Percentiles rank a stretch among this genome's conserved stretches.
Conservation (phyloP, 2,329 filamentous ascomycete genomes). For the Botrytis porri region DNA sequence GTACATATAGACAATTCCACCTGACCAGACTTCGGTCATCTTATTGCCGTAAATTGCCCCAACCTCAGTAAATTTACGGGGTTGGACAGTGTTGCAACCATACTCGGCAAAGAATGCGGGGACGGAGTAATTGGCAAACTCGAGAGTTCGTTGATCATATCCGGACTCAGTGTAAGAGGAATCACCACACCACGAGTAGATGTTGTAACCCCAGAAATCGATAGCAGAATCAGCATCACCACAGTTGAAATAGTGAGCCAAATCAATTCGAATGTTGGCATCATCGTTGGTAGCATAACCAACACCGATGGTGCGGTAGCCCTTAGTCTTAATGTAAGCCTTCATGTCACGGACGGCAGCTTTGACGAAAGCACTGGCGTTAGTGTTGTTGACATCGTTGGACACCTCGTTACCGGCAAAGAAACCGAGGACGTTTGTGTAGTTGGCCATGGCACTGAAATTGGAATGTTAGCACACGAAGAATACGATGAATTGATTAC, state of each 20-base stretch:
- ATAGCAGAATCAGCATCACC: slow-evolving; percentile 65
- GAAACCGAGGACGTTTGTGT: slow-evolving; percentile 93
- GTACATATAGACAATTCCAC: slow-evolving; percentile 99
- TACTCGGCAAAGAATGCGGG: slow-evolving; percentile 99
- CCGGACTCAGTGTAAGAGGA: slow-evolving; percentile 74
- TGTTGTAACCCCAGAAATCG: slow-evolving; percentile 99
- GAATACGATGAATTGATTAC: no score
- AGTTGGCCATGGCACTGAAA: slow-evolving; percentile 62
- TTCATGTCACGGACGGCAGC: slow-evolving; percentile 96
- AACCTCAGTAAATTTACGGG: slow-evolving; percentile 83
- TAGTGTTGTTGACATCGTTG: slow-evolving; percentile 84
- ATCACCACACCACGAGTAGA: slow-evolving; percentile 97
- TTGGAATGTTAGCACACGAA: neutral
- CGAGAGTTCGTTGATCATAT: slow-evolving; percentile 76
- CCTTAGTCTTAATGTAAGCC: slow-evolving; percentile 80
- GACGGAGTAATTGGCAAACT: slow-evolving; percentile 86
- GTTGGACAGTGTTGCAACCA: slow-evolving; percentile 74
- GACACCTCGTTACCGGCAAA: slow-evolving; percentile 98
- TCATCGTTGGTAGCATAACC: slow-evolving; percentile 98
- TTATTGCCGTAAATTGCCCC: slow-evolving; percentile 71
- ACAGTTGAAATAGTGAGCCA: slow-evolving; percentile 95
- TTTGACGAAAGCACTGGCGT: slow-evolving; percentile 92
- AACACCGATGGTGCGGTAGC: slow-evolving; percentile 77
- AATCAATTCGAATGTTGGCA: slow-evolving; percentile 71
- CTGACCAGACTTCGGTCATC: slow-evolving; percentile 88